These are phyloP conservation scores for Podospora tetraspora DNA, from an alignment of 495 filamentous ascomycete species.

Conservation along the genomic window DNA sequence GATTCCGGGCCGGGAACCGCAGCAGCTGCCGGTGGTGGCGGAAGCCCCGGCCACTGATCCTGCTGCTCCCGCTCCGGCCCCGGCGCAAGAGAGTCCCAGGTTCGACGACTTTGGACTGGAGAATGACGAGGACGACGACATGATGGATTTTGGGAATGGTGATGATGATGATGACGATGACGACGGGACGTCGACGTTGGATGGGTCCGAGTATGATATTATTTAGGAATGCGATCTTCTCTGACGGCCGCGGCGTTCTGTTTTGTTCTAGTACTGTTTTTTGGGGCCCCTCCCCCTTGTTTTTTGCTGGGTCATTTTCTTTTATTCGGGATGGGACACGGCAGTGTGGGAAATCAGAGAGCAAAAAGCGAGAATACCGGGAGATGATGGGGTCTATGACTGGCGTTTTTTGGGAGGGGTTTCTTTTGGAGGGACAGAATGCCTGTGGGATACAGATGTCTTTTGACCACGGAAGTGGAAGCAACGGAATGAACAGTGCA, in stretches of 20 bases:
- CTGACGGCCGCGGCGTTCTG: background rate
- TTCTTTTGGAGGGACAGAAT: background rate
- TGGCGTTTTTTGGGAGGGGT: background rate
- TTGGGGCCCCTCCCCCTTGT: too few relatives aligned
- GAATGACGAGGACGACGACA: background rate
- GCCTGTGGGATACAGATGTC: background rate
- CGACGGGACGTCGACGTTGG: slow-evolving; percentile 22
- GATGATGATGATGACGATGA: slow-evolving; percentile 18
- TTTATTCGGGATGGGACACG: background rate
- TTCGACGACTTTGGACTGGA: slow-evolving; percentile 6
- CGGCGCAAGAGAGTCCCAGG: background rate
- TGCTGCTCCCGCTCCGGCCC: background rate
- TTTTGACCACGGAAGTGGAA: background rate
- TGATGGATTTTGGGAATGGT: background rate
- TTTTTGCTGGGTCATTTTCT: background rate
- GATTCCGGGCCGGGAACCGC: background rate
- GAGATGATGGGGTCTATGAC: background rate
- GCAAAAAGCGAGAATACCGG: background rate
- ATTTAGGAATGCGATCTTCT: background rate
- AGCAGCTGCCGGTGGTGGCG: too few relatives aligned
- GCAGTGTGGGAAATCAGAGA: background rate
- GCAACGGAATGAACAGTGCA: background rate
- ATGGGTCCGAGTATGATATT: slow-evolving; percentile 19
- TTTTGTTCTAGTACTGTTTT: background rate
- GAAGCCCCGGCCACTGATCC: too few relatives aligned